Conservation (phyloP, 345 rosid genomes). For the Gossypium raimondii region DNA sequence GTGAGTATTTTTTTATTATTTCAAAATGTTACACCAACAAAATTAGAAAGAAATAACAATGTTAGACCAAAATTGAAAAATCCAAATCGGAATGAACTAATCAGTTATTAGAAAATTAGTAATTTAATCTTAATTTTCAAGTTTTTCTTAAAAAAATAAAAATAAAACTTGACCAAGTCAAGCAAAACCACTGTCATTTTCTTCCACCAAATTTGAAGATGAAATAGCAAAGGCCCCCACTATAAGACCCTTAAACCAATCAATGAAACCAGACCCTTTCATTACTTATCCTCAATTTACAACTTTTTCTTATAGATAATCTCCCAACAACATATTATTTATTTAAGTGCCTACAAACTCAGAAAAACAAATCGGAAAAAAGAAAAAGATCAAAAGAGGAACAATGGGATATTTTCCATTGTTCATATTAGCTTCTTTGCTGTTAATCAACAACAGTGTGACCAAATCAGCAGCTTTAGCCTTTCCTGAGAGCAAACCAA, state of each 20-base stretch:
- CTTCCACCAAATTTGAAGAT: background rate
- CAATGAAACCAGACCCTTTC: slow-evolving; percentile 8
- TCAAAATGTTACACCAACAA: too few relatives aligned
- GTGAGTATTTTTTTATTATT: too few relatives aligned
- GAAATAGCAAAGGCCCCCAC: background rate
- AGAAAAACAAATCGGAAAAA: background rate
- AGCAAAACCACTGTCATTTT: background rate
- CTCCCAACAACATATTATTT: background rate
- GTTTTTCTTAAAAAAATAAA: background rate
- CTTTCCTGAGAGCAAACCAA: background rate
- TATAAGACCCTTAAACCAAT: background rate
- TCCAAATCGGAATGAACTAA: too few relatives aligned
- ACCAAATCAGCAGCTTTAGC: background rate
- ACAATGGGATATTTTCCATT: background rate
- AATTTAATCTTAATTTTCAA: background rate
- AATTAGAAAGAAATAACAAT: too few relatives aligned
- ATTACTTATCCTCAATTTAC: background rate
- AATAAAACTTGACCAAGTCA: slow-evolving; percentile 2
- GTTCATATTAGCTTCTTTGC: background rate
- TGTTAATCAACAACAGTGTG: background rate
- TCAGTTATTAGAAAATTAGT: background rate
- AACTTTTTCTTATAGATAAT: background rate
- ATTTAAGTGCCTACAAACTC: background rate
- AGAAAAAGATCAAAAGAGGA: background rate
- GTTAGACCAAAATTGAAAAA: background rate